Base-by-base conservation (phyloP, 495 filamentous ascomycete genomes). In the Mycothermus thermophilus region DNA sequence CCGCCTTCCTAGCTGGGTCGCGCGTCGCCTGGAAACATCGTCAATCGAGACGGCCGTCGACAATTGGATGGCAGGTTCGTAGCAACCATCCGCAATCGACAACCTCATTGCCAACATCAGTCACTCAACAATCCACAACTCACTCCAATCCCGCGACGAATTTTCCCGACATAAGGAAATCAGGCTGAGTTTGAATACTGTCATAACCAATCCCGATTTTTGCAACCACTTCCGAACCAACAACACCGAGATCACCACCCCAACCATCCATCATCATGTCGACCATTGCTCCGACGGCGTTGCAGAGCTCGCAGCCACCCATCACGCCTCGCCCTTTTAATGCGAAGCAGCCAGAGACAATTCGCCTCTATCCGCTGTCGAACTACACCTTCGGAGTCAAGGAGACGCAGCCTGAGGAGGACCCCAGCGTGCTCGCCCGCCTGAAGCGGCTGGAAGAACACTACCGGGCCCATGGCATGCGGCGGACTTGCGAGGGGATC, bases 371-470 rank as follows among this genome's bases (percentile, higher is more conserved):
- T 57, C 90, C 90, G 13, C 71, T 97, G 19, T 93, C 84, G 44
- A 96, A 95, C 66, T 96, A 97, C 68, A 95, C 88, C 25, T 96
- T 97, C 54, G 88, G 88, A 37, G 92, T 87, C 12, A 97, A 97
- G 60, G 90, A 95, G 63, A 88, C 77, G 8, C 90, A 97, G 57
- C 90, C 90, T 2, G 90, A 97, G 59, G 90, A 97, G 58, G 90
- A 97, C 52, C 87, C 87, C 3, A 93, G 83, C 3, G 90, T 97
- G 5, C 67, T 92, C 30, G 87, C 88, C 19, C 83, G 90, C 4
- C 72, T 97, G 32, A 84, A 86, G 59, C 74, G 90, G 5, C 71
- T 97, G 9, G 85, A 96, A 52, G 85, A 96, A 46, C 87, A 97
- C 60, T 97, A 95, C 60, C 69, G 75, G 8, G 63, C 74, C 27